Base-by-base conservation (phyloP, 1,284 basidiomycete species). In the Cryptococcus jaspeensis region DNA sequence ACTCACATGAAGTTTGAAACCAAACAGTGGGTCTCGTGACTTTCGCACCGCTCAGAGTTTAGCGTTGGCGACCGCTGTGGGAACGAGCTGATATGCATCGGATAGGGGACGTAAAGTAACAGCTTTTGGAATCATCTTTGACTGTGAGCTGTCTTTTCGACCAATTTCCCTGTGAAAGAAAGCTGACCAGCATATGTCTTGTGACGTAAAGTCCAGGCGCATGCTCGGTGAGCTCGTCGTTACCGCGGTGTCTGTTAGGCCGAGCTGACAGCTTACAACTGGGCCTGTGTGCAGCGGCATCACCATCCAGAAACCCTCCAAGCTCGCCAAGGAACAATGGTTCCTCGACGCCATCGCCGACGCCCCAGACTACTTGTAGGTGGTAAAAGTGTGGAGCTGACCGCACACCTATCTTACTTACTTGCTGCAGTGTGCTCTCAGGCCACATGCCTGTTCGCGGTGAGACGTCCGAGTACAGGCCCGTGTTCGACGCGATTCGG, bases 1-100 rank as follows among this genome's bases (percentile, higher is more conserved):
- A 84, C 85, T 7, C 90, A 82, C 64, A 77, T 80, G 8, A 92
- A 90, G 73, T 92, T 92, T 76, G 84, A 79, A 59, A 92, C 90
- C 1, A 75, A 80, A 51, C 85, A 85, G 88, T 90, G 64, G 49
- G 84, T 65, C 11, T 12, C 35, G 4, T 25, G 12, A 39, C 23
- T 28, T 49, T n/a, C n/a, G n/a, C n/a, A n/a, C n/a, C n/a, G n/a
- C n/a, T n/a, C n/a, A n/a, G n/a, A n/a, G n/a, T n/a, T n/a, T n/a
- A n/a, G n/a, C n/a, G n/a, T n/a, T n/a, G n/a, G n/a, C n/a, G n/a
- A n/a, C n/a, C n/a, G n/a, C n/a, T n/a, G n/a, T n/a, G n/a, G n/a
- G n/a, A n/a, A n/a, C n/a, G n/a, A n/a, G 52, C 16, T 28, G 16
- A 9, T 13, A 20, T 37, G 28, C 9, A 5, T 32, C 9, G 16